These are phyloP conservation scores for Cyberlindnera japonica DNA, from an alignment of 805 yeast genomes.

Conservation along the genomic window DNA sequence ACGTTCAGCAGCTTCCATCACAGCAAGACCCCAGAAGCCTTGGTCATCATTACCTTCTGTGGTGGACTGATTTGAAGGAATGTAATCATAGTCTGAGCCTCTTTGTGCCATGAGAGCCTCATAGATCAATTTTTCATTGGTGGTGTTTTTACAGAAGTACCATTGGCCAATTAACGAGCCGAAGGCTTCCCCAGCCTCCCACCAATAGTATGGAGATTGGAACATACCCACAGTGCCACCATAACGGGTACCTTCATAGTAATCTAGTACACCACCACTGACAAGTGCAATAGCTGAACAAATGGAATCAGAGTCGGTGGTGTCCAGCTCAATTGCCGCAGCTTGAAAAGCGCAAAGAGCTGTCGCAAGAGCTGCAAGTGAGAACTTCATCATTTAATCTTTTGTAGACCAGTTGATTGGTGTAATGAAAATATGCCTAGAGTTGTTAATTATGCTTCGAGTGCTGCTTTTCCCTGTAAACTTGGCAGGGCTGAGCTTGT, in stretches of 20 bases:
- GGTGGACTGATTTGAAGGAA: slow-evolving; percentile 59
- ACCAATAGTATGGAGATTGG: slow-evolving; percentile 76
- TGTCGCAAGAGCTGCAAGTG: too few relatives aligned
- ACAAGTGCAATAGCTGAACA: slow-evolving; percentile 55
- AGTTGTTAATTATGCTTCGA: too few relatives aligned
- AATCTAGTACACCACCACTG: slow-evolving; percentile 62
- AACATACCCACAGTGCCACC: slow-evolving; percentile 78
- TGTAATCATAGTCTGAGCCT: slow-evolving; percentile 50
- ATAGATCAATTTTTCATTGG: slow-evolving; percentile 55
- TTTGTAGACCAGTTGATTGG: too few relatives aligned
- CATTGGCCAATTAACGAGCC: slow-evolving; percentile 66
- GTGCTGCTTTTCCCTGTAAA: too few relatives aligned
- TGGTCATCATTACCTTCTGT: slow-evolving; percentile 78
- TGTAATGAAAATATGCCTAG: too few relatives aligned
- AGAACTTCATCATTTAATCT: not conserved
- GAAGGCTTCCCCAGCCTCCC: slow-evolving; percentile 90
- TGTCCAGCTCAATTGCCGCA: slow-evolving; percentile 37
- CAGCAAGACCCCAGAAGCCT: slow-evolving; percentile 70
- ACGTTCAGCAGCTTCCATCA: slow-evolving; percentile 60
- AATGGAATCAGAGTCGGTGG: slow-evolving; percentile 42
- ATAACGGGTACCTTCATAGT: slow-evolving; percentile 55
- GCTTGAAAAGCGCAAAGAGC: not conserved
- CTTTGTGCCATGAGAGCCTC: slow-evolving; percentile 49
- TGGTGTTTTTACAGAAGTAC: slow-evolving; percentile 65
- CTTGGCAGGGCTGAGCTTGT: too few relatives aligned